Evolutionary conservation across 148 eudicot genomes (phyloP).

Genomic region (Persicaria maculosa): DNA sequence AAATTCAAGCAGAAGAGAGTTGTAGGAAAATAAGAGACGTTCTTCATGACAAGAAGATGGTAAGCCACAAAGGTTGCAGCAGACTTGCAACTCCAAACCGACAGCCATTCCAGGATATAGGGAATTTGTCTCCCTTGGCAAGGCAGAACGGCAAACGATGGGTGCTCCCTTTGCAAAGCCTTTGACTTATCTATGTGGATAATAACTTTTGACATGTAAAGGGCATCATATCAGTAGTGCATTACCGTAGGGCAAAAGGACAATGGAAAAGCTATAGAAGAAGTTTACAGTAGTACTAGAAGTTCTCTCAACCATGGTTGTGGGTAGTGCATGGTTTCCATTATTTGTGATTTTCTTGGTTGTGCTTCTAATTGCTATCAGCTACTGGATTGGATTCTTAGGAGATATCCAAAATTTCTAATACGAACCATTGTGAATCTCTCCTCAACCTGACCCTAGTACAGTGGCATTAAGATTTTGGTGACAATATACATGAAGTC

Average conservation of each 20-base stretch:
- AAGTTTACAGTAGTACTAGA: too few species aligned
- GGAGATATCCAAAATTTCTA: neutral
- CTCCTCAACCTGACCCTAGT: neutral
- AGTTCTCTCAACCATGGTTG: too few species aligned
- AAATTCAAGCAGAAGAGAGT: slow-evolving; percentile 32
- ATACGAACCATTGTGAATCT: neutral
- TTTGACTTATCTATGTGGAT: slow-evolving; percentile 11
- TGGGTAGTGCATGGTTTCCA: too few species aligned
- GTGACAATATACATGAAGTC: neutral
- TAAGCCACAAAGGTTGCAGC: slow-evolving; percentile 18
- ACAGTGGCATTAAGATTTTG: neutral
- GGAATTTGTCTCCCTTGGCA: slow-evolving; percentile 44
- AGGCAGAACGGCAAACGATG: slow-evolving; percentile 44
- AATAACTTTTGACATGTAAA: too few species aligned
- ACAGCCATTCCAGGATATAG: slow-evolving; percentile 54
- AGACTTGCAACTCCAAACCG: slow-evolving; percentile 25
- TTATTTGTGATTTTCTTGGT: neutral
- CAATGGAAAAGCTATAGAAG: too few species aligned
- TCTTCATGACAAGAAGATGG: slow-evolving; percentile 13
- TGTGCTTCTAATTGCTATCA: neutral
- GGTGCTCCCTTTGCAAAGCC: slow-evolving; percentile 37
- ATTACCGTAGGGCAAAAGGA: too few species aligned
- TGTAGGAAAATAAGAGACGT: slow-evolving; percentile 16
- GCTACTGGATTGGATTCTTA: neutral
- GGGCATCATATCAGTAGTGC: too few species aligned